Base-by-base conservation (phyloP, 2,329 filamentous ascomycete species). In the Rutstroemia sp. region DNA sequence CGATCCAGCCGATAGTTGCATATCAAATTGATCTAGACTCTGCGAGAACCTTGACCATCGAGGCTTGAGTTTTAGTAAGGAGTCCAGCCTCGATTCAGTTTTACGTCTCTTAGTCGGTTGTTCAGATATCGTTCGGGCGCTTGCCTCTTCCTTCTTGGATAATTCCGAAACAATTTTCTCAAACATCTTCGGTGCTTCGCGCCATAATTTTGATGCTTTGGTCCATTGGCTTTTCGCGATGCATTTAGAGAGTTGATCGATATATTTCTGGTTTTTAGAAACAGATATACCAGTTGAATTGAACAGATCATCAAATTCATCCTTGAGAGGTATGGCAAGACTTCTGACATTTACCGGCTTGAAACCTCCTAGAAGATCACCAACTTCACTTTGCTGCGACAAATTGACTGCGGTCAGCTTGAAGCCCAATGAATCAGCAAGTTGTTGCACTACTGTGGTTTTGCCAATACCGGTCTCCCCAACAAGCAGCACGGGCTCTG, bases 401-500 rank as follows among this genome's bases (percentile, higher is more conserved):
- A 99, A 72, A 68, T 99, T 99, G 68, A 99, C 91, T 2, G 92
- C 90, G 0, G 91, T 88, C 12, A 99, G 80, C 65, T 90, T 95
- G 68, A 91, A 88, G 1, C 92, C 90, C 27, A 96, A 79, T 3
- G 87, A 81, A 57, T 88, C 85, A 0, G 94, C 91, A 56, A 99
- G 77, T 68, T 96, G 91, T 70, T 99, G 94, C 14, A 99, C 86
- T 25, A 94, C 88, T 0, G 94, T 96, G 0, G 94, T 99, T 73
- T 99, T 99, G 66, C 94, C 94, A 51, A 96, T 96, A 75, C 94
- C 94, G 7, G 94, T 99, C 74, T 99, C 94, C 68, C 94, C 94
- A n/a, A 99, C 94, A 27, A 99, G 82, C 18, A 99, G 75, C 1
- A 96, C 82, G 4, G 95, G 91, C 67, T 99, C 94, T n/a, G 83